These are phyloP conservation scores for Xylaria multiplex DNA, from an alignment of 2,329 filamentous ascomycete species.

Conservation along the genomic window DNA sequence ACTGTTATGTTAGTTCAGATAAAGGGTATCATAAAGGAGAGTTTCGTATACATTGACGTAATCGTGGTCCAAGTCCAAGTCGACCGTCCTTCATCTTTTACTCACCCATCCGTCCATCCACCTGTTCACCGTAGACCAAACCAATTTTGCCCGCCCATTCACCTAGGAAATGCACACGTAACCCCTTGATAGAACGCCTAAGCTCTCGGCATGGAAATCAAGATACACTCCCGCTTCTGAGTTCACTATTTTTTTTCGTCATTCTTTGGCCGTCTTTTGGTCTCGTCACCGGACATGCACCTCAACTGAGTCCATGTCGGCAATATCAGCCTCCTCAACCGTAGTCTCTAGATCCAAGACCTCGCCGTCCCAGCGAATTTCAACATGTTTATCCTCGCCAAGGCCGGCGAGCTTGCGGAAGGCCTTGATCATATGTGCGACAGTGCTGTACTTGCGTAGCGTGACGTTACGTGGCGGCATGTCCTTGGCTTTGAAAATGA, in stretches of 20 bases:
- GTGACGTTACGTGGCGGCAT: conserved; percentile 61
- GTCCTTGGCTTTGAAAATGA: conserved; percentile 65
- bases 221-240: not conserved
- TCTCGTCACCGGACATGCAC: conserved; percentile 69
- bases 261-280: not conserved
- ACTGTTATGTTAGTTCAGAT: conserved; percentile 4
- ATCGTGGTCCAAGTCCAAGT: not conserved
- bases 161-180: not conserved
- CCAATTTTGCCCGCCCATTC: not conserved
- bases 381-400: conserved; percentile 62
- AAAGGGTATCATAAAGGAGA: conserved; percentile 32
- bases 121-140: not conserved
- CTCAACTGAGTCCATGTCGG: conserved; percentile 79
- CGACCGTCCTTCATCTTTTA: not conserved
- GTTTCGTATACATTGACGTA: conserved; percentile 14
- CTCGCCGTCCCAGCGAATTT: conserved; percentile 81
- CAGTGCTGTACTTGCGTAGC: conserved; percentile 64
- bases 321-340: conserved; percentile 75
- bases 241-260: not conserved
- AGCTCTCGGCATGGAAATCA: not conserved
- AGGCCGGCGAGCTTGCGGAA: conserved; percentile 68
- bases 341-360: conserved; percentile 67
- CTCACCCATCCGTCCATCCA: conserved; percentile 9
- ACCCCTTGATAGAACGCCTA: conserved; percentile 7
- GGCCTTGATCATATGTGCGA: conserved; percentile 69